phyloP scores from a whole-genome alignment of 495 filamentous ascomycete genomes.

The Penicillium atrosanguineum region DNA sequence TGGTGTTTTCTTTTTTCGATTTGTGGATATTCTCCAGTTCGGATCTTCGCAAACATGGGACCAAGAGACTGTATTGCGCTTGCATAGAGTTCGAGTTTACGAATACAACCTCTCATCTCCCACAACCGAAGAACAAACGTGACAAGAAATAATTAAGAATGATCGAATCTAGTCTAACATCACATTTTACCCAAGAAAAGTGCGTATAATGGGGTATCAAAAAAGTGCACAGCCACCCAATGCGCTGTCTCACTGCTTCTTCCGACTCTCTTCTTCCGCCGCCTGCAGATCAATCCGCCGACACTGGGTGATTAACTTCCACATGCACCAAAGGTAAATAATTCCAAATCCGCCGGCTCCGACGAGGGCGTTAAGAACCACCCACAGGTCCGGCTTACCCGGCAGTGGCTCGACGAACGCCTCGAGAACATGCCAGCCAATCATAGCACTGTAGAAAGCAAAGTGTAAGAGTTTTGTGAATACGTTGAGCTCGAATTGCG shows the following conservation, averaged over 20 bases:
- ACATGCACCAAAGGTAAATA: conserved; percentile 87
- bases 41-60: not conserved
- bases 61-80: not conserved
- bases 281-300: conserved; percentile 25
- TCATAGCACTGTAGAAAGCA: conserved; percentile 72
- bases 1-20: conserved; percentile 18
- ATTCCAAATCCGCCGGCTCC: conserved; percentile 81
- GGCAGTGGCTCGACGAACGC: conserved; percentile 61
- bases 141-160: not conserved
- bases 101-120: conserved; percentile 21
- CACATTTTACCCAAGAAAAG: conserved; percentile 2
- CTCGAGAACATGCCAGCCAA: conserved; percentile 76
- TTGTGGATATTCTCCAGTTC: conserved; percentile 11
- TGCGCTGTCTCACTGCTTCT: conserved; percentile 33
- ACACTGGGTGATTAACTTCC: conserved; percentile 64
- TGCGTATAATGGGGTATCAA: conserved; percentile 29
- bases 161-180: not conserved
- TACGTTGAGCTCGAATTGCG: conserved; percentile 44
- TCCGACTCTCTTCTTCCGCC: conserved; percentile 29
- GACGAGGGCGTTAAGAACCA: conserved; percentile 82
- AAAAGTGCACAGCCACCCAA: conserved; percentile 17
- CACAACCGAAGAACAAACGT: not conserved
- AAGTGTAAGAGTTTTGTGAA: conserved; percentile 67
- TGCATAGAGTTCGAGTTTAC: not conserved
- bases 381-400: conserved; percentile 88